Base-by-base conservation (phyloP, 2,329 filamentous ascomycete species). In the Exutisphaerella laricina region DNA sequence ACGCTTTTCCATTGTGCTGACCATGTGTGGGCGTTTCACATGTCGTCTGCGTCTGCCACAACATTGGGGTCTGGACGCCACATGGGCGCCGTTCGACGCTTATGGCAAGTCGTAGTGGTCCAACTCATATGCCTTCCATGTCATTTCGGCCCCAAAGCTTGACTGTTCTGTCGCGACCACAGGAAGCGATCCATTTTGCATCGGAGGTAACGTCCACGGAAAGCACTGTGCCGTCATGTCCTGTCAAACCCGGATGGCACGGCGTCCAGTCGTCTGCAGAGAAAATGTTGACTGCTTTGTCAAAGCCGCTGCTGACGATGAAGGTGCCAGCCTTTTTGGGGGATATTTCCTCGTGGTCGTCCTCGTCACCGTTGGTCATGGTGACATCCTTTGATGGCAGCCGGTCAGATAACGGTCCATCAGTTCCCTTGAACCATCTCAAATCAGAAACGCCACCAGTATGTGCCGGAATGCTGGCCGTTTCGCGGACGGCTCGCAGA, bases 251-350 rank as follows among this genome's bases (percentile, higher is more conserved):
- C 67, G 94, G 94, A 20, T 35, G 18, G 48, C 89, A 80, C 45
- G 94, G 69, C 1, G 85, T 83, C 89, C 92, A 98, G 67, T 98
- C 90, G 63, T 98, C 92, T 2, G 88, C 88, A 5, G 88, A 95
- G 67, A 94, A 97, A 54, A 98, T 77, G 62, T 96, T 95, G 66
- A 98, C 84, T 56, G 88, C 90, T 64, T 85, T 88, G 69, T 98
- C 92, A 60, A 97, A 97, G 0, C 92, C 92, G 55, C 83, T 81
- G 3, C 82, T 88, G 3, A 96, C 83, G 54, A 98, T 84, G 66
- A 96, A 96, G 0, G 89, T 94, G 34, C 89, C 86, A 0, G 87
- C 83, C 61, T 88, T 94, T 69, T 88, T 90, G 8, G 89, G 89
- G 13, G 63, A 43, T 17, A 25, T 31, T 33, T 35, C 42, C 13